Evolutionary conservation across 2,329 filamentous ascomycete genomes (phyloP), one percentile per base, ranked within the genome.

Genomic region (Pseudopyrenochaeta lycopersici): DNA sequence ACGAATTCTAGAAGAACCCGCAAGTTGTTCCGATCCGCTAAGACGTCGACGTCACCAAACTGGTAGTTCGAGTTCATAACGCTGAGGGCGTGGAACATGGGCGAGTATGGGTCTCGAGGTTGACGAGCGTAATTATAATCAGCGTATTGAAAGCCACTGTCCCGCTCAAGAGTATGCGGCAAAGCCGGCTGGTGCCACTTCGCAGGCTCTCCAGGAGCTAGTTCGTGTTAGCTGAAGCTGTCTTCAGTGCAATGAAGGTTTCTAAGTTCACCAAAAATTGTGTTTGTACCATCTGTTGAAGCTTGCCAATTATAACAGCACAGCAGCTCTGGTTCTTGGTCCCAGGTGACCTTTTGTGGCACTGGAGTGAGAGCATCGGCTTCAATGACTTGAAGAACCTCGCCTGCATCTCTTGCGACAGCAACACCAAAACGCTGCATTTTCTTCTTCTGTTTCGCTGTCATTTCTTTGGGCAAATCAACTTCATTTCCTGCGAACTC

Each of bases 121-220:
- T 68, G 60, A 7, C 68, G 64, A 7, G 58, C 65, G 33, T 71
- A 70, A 44, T 72, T 71, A 52, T 71, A 68, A 39, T 71, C 66
- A 1, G 46, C 52, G 33, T 60, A 63, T n/a, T 59, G 52, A 21
- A 58, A 66, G 12, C 70, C 68, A 9, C 31, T 52, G 33, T 71
- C 68, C 7, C 33, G 44, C 15, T 61, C 47, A 2, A 71, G 49
- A 1, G 39, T 63, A 15, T 62, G 56, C 7, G 67, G 69, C 5
- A 67, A 47, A 0, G 42, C 7, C 20, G 48, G 60, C 3, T 57
- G 53, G 2, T 49, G 55, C 68, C 66, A 71, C 18, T 66, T 68
- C 6, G 59, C 56, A 17, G 67, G 69, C 18, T 50, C 56, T 2
- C 70, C 70, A 3, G 68, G 70, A 1, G 71, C 68, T 62, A 36